Percentiles rank a stretch among this genome's conserved stretches.
phyloP scores from a whole-genome alignment of 1,284 basidiomycete genomes.

The Malassezia sp. region DNA sequence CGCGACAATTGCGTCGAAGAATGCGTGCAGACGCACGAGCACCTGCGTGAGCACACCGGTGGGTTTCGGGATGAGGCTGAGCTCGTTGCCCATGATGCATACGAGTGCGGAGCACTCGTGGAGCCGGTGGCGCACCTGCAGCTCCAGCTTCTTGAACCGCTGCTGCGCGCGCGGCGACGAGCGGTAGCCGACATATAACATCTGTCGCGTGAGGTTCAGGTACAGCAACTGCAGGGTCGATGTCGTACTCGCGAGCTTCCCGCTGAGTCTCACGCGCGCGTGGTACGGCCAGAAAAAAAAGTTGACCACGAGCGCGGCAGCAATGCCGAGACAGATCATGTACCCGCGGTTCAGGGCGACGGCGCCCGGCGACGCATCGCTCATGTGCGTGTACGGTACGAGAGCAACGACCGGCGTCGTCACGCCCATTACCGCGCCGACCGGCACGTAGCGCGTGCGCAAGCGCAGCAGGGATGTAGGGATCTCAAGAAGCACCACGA shows the following conservation, averaged over 20 bases:
- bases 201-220: conserved; percentile 33
- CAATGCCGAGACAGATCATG: conserved; percentile 37
- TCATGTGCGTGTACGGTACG: conserved; percentile 44
- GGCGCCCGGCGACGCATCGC: conserved; percentile 8
- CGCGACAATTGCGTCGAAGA: conserved; percentile 48
- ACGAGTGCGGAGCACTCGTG: conserved; percentile 47
- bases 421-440: conserved; percentile 48
- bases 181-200: conserved; percentile 24
- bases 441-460: conserved; percentile 45
- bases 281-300: conserved; percentile 37
- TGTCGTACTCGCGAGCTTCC: conserved; percentile 20
- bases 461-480: conserved; percentile 44
- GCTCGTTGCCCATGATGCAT: conserved; percentile 41
- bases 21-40: conserved; percentile 46
- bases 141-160: conserved; percentile 28
- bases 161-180: conserved; percentile 16
- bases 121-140: conserved; percentile 42
- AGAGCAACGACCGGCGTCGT: conserved; percentile 45
- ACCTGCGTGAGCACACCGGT: conserved; percentile 47
- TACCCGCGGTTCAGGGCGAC: conserved; percentile 31
- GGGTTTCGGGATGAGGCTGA: conserved; percentile 50
- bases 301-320: conserved; percentile 35
- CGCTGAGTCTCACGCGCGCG: conserved; percentile 29
- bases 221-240: conserved; percentile 30
- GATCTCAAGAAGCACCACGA: conserved; percentile 46